These are phyloP conservation scores for Pneumocystis wakefieldiae DNA, from an alignment of 1,139 yeast species.

Conservation along the genomic window DNA sequence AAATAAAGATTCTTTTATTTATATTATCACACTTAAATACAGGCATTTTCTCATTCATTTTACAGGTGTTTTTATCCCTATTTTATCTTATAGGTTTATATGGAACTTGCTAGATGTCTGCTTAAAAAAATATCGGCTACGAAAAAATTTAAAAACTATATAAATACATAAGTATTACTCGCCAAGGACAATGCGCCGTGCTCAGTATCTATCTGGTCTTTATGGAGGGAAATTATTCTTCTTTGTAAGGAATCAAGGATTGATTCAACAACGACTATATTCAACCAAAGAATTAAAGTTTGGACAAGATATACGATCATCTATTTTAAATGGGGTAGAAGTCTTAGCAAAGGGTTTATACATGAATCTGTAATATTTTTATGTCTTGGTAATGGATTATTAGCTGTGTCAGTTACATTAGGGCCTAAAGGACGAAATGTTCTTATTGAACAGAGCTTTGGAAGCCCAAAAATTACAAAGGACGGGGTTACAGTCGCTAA, in stretches of 20 bases:
- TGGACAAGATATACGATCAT: conserved; percentile 98
- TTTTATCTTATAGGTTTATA: background rate
- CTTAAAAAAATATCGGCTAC: background rate
- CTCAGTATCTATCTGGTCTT: background rate
- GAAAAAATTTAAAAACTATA: background rate
- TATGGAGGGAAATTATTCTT: background rate
- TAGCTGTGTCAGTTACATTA: conserved; percentile 85
- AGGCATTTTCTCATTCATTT: background rate
- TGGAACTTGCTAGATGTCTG: background rate
- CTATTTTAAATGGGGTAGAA: conserved; percentile 88
- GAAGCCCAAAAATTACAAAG: conserved; percentile 96
- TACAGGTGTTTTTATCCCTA: background rate
- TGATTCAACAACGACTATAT: background rate
- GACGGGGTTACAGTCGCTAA: conserved; percentile 98
- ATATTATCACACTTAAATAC: background rate
- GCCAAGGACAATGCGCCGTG: background rate
- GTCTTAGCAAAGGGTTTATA: conserved; percentile 53
- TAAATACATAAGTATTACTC: background rate
- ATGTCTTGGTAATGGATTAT: background rate
- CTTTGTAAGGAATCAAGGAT: background rate
- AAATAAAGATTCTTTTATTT: too few relatives aligned
- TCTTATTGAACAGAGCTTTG: conserved; percentile 90
- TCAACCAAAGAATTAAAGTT: conserved; percentile 70
- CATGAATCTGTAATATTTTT: background rate
- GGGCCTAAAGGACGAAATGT: conserved; percentile 99